A percentile compares a stretch with the other conserved stretches of the same genome.
phyloP scores from a whole-genome alignment of 2,329 filamentous ascomycete species.

The Penicillium aurantiogriseum region DNA sequence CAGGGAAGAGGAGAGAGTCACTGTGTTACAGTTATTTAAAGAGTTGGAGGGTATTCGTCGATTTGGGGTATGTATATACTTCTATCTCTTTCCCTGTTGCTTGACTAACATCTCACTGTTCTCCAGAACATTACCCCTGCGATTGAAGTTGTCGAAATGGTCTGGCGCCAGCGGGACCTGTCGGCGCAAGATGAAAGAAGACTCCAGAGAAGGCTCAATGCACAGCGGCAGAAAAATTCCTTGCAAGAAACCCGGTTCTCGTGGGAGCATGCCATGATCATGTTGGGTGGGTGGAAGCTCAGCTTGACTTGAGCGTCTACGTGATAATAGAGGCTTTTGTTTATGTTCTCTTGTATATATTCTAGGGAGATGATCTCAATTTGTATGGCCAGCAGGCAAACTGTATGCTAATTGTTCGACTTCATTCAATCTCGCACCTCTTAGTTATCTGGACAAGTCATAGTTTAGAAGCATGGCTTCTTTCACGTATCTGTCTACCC shows the following conservation, averaged over 20 bases:
- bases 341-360: no score
- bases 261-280: slow-evolving; percentile 27
- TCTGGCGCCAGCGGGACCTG: slow-evolving; percentile 29
- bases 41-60: slow-evolving; percentile 20
- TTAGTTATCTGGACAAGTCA: background rate
- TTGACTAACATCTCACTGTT: background rate
- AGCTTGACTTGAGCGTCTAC: slow-evolving; percentile 19
- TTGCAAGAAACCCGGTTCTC: slow-evolving; percentile 15
- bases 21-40: slow-evolving; percentile 25
- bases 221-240: background rate
- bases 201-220: background rate
- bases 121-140: slow-evolving; percentile 27
- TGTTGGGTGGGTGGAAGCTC: slow-evolving; percentile 28
- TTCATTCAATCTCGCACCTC: background rate
- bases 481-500: slow-evolving; percentile 16
- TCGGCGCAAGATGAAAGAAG: slow-evolving; percentile 21
- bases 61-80: slow-evolving; percentile 21
- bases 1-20: slow-evolving; percentile 22
- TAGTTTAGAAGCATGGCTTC: background rate
- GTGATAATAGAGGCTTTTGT: background rate
- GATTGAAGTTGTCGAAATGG: slow-evolving; percentile 29
- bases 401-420: background rate
- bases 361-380: background rate
- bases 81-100: accelerated
- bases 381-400: background rate